Conservation (phyloP, 1,284 basidiomycete genomes). For the Cryptococcus depauperatus region DNA sequence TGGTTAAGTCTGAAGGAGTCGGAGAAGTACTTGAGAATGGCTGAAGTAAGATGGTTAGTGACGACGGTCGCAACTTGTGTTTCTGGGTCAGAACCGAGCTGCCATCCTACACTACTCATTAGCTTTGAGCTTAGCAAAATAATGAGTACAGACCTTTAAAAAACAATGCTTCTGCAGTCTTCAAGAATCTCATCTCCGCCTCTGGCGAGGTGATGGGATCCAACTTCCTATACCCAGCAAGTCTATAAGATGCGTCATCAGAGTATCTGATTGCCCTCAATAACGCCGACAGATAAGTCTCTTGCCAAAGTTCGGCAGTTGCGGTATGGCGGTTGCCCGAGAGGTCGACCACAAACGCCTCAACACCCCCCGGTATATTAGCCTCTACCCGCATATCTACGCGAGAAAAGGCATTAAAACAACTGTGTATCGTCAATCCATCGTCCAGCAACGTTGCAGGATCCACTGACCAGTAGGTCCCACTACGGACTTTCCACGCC, state of each 20-base stretch:
- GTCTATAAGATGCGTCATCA: conserved; percentile 82
- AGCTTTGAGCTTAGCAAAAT: not conserved
- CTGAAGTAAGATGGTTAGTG: conserved; percentile 91
- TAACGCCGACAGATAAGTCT: conserved; percentile 90
- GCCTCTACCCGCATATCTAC: conserved; percentile 97
- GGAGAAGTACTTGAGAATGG: conserved; percentile 94
- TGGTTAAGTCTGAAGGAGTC: conserved; percentile 80
- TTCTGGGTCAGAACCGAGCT: conserved; percentile 95
- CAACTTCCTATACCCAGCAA: conserved; percentile 90
- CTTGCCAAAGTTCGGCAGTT: conserved; percentile 89
- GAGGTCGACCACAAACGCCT: conserved; percentile 87
- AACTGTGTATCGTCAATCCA: conserved; percentile 48
- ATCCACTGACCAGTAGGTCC: conserved; percentile 90
- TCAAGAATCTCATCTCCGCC: conserved; percentile 80
- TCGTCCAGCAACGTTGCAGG: not conserved
- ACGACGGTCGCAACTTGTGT: conserved; percentile 98
- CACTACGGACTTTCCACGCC: conserved; percentile 87
- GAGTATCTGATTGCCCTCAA: conserved; percentile 89
- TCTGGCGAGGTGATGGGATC: conserved; percentile 89
- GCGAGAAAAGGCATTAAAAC: conserved; percentile 96
- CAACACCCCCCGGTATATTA: conserved; percentile 94
- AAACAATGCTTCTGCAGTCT: conserved; percentile 84
- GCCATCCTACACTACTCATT: conserved; percentile 63
- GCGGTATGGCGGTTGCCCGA: conserved; percentile 93
- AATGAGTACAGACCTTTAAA: conserved; percentile 59